Percentiles rank a stretch among this genome's conserved stretches.
Conservation (phyloP, 495 filamentous ascomycete species). For the Penicillium longicatenatum region DNA sequence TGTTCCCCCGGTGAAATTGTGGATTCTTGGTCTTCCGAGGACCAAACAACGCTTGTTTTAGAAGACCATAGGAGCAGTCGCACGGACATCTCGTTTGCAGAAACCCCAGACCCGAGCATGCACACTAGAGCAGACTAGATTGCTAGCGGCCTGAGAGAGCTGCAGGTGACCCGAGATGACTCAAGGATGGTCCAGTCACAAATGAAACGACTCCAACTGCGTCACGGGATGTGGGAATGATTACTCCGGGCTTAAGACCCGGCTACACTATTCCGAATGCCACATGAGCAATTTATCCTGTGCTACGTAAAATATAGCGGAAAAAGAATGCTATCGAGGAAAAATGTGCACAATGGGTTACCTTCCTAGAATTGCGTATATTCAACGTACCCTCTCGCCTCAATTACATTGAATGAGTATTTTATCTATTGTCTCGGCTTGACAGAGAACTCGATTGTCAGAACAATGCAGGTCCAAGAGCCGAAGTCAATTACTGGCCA, state of each 20-base stretch:
- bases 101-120: slow-evolving; percentile 30
- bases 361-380: not conserved
- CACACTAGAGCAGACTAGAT: slow-evolving; percentile 21
- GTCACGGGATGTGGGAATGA: slow-evolving; percentile 8
- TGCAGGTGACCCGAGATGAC: slow-evolving; percentile 36
- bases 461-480: slow-evolving; percentile 1
- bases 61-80: slow-evolving; percentile 8
- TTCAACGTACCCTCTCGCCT: not conserved
- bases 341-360: not conserved
- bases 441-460: too few species aligned
- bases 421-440: not conserved
- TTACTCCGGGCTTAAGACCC: not conserved
- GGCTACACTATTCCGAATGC: not conserved
- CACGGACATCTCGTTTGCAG: slow-evolving; percentile 37
- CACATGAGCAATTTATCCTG: slow-evolving; percentile 4
- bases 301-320: not conserved
- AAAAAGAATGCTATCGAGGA: not conserved
- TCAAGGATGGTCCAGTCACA: slow-evolving; percentile 24
- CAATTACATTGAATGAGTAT: not conserved
- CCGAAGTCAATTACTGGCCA: slow-evolving; percentile 8
- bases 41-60: not conserved
- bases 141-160: slow-evolving; percentile 26
- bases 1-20: not conserved
- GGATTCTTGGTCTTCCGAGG: not conserved
- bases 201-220: slow-evolving; percentile 22